phyloP scores from a whole-genome alignment of 768 basidiomycete species.

The Leccinellum albellum region DNA sequence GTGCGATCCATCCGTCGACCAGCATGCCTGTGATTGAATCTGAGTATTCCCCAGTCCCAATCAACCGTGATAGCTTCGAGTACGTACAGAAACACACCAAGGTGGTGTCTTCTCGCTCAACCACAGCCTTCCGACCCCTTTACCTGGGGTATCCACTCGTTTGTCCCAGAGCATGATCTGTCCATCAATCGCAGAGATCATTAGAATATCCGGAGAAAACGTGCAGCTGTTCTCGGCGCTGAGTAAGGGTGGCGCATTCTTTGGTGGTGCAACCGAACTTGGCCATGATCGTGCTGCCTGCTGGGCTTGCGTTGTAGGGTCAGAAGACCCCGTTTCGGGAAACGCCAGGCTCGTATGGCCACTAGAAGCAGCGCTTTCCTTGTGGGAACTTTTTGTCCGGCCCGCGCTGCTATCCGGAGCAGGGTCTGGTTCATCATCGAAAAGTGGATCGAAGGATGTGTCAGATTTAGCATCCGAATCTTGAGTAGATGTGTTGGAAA shows the following conservation, averaged over 20 bases:
- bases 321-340: slow-evolving; percentile 25
- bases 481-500: slow-evolving; percentile 24
- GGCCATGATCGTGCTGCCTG: slow-evolving; percentile 26
- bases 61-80: slow-evolving; percentile 2
- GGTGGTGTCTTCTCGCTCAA: slow-evolving; percentile 91
- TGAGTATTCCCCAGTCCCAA: neutral
- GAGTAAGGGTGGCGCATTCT: slow-evolving; percentile 73
- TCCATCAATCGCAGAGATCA: slow-evolving; percentile 91
- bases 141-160: slow-evolving; percentile 58
- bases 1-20: slow-evolving; percentile 85
- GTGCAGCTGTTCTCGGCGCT: slow-evolving; percentile 54
- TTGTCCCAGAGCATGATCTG: slow-evolving; percentile 91
- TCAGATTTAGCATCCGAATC: slow-evolving; percentile 71
- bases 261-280: slow-evolving; percentile 52
- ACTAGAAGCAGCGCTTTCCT: slow-evolving; percentile 11
- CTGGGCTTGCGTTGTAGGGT: slow-evolving; percentile 22
- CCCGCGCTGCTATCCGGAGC: slow-evolving; percentile 25
- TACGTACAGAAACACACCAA: slow-evolving; percentile 90
- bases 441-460: slow-evolving; percentile 82
- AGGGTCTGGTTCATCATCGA: slow-evolving; percentile 78
- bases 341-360: slow-evolving; percentile 23
- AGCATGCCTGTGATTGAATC: slow-evolving; percentile 70
- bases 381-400: slow-evolving; percentile 14
- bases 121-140: slow-evolving; percentile 80
- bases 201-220: slow-evolving; percentile 77